Base-by-base conservation (phyloP, 2,329 filamentous ascomycete genomes). In the Diaporthe humulicola region DNA sequence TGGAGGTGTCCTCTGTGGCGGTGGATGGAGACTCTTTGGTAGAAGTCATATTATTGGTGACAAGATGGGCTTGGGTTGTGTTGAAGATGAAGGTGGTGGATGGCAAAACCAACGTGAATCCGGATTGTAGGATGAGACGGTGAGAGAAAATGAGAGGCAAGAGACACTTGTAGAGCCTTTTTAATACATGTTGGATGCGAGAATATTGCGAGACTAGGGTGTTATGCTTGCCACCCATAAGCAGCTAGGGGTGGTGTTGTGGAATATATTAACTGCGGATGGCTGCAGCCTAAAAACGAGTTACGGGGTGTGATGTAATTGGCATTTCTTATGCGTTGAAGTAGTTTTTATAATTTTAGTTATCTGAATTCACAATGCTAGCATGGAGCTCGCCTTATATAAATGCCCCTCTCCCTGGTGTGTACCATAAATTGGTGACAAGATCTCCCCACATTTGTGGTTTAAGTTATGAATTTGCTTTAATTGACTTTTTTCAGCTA, bases 11-110 rank as follows among this genome's bases (percentile, higher is more conserved):
- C 50, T 54, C 50, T 54, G n/a, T 54, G n/a, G 50, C 25, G n/a
- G 50, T 54, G n/a, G 50, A 54, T 54, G 50, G 50, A 30, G 50
- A 54, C n/a, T 54, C n/a, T 54, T 54, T 54, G n/a, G 50, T 54
- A 54, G 50, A 54, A 54, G 50, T 54, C n/a, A 54, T 54, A 54
- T 54, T 54, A 28, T 54, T 30, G n/a, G 50, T 54, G n/a, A 54
- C n/a, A 54, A 54, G 50, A 54, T 54, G 3, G 19, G 48, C 48
- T 50, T n/a, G 22, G 48, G 48, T 50, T 50, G 19, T n/a, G 9
- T 50, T 50, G 5, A 50, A 50, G 48, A 50, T 50, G 9, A 50
- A 50, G 48, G 48, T 50, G 9, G 48, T 9, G 48, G 48, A 50
- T 50, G 9, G 19, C 9, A 50, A n/a, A 50, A 50, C 48, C 5